Evolutionary conservation across 768 basidiomycete species (phyloP).

Genomic region (Inosperma sp.): DNA sequence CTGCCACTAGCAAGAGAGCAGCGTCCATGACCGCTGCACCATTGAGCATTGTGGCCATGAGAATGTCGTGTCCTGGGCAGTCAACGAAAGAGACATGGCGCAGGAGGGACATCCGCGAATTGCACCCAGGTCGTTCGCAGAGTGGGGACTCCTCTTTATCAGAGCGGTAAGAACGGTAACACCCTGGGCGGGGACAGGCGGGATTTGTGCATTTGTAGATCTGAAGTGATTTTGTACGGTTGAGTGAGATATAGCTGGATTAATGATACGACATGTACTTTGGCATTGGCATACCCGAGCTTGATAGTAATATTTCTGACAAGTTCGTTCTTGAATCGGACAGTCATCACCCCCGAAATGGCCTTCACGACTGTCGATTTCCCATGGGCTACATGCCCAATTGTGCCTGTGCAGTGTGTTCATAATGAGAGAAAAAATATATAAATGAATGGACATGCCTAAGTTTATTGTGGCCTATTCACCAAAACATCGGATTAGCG

Average conservation of each 20-base stretch:
- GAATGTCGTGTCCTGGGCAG: constrained; percentile 96
- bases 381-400: constrained; percentile 98
- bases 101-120: constrained; percentile 82
- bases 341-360: constrained; percentile 97
- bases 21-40: constrained; percentile 99
- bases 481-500: not conserved
- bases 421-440: not conserved
- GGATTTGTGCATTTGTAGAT: constrained; percentile 98
- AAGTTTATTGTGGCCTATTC: constrained; percentile 91
- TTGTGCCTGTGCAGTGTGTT: constrained; percentile 62
- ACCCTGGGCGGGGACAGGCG: constrained; percentile 88
- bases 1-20: constrained; percentile 90
- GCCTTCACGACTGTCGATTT: constrained; percentile 98
- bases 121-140: constrained; percentile 92
- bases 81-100: constrained; percentile 99
- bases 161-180: constrained; percentile 90
- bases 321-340: constrained; percentile 98
- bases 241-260: not conserved
- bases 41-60: constrained; percentile 99
- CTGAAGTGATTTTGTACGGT: constrained; percentile 39
- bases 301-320: constrained; percentile 99
- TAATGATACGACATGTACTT: constrained; percentile 49
- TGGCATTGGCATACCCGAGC: constrained; percentile 98
- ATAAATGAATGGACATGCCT: constrained; percentile 43
- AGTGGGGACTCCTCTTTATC: constrained; percentile 92